Base-by-base conservation (phyloP, 2,329 filamentous ascomycete species). In the Bipolaris cookei region DNA sequence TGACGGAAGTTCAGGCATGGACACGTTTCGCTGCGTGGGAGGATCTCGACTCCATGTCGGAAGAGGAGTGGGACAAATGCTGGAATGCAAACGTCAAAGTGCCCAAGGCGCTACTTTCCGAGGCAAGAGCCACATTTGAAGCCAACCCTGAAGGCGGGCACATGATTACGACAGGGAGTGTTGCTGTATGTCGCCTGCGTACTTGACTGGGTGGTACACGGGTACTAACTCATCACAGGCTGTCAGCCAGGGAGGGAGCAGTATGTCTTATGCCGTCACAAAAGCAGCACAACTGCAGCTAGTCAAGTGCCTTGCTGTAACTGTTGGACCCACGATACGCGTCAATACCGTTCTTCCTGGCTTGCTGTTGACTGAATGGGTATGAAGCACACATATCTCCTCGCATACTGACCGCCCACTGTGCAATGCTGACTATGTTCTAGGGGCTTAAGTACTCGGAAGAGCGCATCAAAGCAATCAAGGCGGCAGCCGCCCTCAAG, bases 231-330 rank as follows among this genome's bases (percentile, higher is more conserved):
- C 4, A 10, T 38, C 13, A 44, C 30, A 83, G 81, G 81, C 81
- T 43, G 64, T 83, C 58, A 70, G 78, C n/a, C 73, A 83, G 49
- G 72, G 70, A 50, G 85, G 85, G 4, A 85, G 82, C 63, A 84
- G 82, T 39, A 83, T 88, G 88, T 85, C 91, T 3, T 95, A 95
- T 69, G 82, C 87, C 0, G 88, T 93, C 16, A 90, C 89, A 35
- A 95, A 95, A 73, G 89, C 90, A 1, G 91, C 91, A 5, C 84
- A 85, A 56, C 66, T 90, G 56, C 88, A 90, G 70, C 75, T 90
- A 48, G 87, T 89, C 78, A 88, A 87, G 65, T 87, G 86, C 63
- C 78, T 90, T 14, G 88, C 87, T 2, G 76, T 80, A 52, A 86
- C 83, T 4, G 85, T 88, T 63, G 87, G 87, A 0, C 78, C 80